These are phyloP conservation scores for Eleusine indica DNA, from an alignment of 176 grass and related monocot species.

Conservation along the genomic window DNA sequence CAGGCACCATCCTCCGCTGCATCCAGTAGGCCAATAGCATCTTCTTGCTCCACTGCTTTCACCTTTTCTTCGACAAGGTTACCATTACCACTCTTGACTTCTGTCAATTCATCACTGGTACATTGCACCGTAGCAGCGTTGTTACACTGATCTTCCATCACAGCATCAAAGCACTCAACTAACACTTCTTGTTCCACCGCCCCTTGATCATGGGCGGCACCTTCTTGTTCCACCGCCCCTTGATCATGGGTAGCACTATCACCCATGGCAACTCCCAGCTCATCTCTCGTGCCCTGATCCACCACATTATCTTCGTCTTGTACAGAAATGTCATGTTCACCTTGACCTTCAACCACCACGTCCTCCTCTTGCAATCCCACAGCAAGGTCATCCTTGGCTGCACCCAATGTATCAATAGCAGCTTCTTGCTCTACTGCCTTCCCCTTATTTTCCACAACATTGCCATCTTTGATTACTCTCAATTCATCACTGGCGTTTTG, in stretches of 20 bases:
- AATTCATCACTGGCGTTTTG: slow-evolving; percentile 2
- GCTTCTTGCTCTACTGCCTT: neutral
- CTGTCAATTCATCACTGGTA: neutral
- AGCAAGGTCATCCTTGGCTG: neutral
- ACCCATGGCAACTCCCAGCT: neutral
- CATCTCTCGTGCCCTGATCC: neutral
- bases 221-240: neutral
- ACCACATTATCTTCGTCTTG: neutral
- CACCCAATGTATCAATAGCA: neutral
- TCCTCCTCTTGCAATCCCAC: slow-evolving; percentile 18
- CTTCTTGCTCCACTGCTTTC: neutral
- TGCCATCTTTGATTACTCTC: neutral
- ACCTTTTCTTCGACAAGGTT: neutral
- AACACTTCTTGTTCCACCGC: neutral
- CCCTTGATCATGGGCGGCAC: neutral
- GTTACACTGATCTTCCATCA: slow-evolving; percentile 10
- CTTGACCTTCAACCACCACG: neutral
- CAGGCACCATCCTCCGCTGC: neutral
- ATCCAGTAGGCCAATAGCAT: neutral
- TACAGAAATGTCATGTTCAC: neutral
- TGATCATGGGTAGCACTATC: neutral
- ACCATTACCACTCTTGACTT: neutral
- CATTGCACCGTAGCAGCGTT: neutral
- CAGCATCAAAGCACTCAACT: neutral
- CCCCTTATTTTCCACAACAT: neutral